Evolutionary conservation across 495 filamentous ascomycete genomes (phyloP), one percentile per base, ranked within the genome.

Genomic region (Podospora australis): DNA sequence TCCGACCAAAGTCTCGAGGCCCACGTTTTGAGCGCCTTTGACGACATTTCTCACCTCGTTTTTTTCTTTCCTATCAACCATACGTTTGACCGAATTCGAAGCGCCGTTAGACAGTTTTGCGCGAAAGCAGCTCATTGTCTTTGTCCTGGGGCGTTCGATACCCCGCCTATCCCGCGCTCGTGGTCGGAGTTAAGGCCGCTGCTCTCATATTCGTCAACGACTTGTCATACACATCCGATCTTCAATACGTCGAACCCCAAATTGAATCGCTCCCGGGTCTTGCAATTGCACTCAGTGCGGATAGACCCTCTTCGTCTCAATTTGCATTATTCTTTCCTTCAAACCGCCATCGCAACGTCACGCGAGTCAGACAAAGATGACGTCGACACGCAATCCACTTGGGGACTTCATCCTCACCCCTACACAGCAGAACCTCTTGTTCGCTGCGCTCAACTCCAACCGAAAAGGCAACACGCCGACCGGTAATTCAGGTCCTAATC

Each of bases 391-490:
- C 32, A 66, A 68, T 39, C 55, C 67, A 8, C 58, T 72, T 9
- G 59, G 64, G 42, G 62, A 69, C 44, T 68, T 74, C 58, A 62
- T 73, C 62, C 83, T 96, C 50, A 88, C 88, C 29, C 82, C 85
- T 14, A 81, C 85, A 57, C 88, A 98, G 65, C 88, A 96, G 69
- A 83, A 86, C 60, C 81, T 96, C 30, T 70, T 97, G 34, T 82
- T 90, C 32, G 87, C 88, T 38, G 91, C 92, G 19, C 80, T 98
- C 54, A 83, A 84, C 39, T 94, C 90, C 45, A 91, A 91, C 66
- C 75, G 48, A 52, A 58, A 46, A 9, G 64, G 50, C 29, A 60
- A 55, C 19, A 58, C 50, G 43, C 60, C 53, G n/a, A 24, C 58
- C 10, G n/a, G n/a, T n/a, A 69, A 60, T 48, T 64, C 52, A 34